Evolutionary conservation across 352 stramenopile species (phyloP), one percentile per base, ranked within the genome.

Genomic region (Phytophthora hybrid): DNA sequence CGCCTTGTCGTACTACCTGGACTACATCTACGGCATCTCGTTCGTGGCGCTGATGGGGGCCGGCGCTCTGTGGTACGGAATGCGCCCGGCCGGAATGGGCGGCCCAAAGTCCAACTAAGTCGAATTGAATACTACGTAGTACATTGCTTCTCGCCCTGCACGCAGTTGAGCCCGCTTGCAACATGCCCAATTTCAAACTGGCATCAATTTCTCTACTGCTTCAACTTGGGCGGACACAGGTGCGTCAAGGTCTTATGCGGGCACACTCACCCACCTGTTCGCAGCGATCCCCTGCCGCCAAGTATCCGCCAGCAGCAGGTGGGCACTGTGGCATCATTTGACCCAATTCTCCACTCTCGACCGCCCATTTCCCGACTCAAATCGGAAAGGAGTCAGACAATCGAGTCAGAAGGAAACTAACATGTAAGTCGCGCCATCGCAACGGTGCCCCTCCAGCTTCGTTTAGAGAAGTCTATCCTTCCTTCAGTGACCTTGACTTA

Each of bases 371-470:
- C 21, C 49, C 49, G 47, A 31, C 29, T 31, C 49, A 32, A 56
- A 56, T 56, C 23, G 19, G 19, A 11, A 56, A 56, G 51, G 29
- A 71, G 63, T 61, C 63, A 64, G 54, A 39, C 39, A 29, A 59
- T 71, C 56, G 26, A 72, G 57, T 66, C 65, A 58, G 65, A 66
- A 55, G 65, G 65, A 34, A 72, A 66, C 65, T 32, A n/a, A n/a
- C n/a, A n/a, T n/a, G n/a, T n/a, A 8, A 44, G 54, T 44, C 54
- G 31, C 54, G 52, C 16, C 52, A 58, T 58, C 23, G 14, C 52
- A n/a, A 14, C 21, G 8, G 21, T n/a, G 44, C 44, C 29, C 29
- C 14, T 52, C 44, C 44, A 21, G 44, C 29, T 31, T 31, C 3
- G 29, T 31, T 31, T 7, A 31, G 29, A 26, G 5, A 54, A 54